Evolutionary conservation across 2,329 filamentous ascomycete species (phyloP), one percentile per base, ranked within the genome.

Genomic region (Colletotrichum limetticola): DNA sequence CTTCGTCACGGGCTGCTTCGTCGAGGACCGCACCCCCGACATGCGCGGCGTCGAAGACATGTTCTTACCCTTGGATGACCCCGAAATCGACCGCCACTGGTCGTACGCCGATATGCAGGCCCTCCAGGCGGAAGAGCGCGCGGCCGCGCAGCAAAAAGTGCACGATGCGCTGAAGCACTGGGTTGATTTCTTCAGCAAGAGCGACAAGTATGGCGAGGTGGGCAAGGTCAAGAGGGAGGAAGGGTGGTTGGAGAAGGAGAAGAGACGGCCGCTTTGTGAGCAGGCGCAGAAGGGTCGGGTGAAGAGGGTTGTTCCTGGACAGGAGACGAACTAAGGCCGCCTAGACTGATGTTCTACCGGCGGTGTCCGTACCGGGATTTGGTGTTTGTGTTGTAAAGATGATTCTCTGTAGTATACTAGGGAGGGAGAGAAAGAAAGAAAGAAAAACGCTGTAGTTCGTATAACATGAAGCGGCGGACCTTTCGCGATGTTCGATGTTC

Each of bases 1-100:
- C 24, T 99, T 95, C 82, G 91, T 99, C 11, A 98, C 97, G 2
- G 95, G 94, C 22, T 99, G 97, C 83, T 99, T 99, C 85, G 86
- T 90, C 52, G 92, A 95, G 75, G 97, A 99, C 86, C 86, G 92
- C 37, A 97, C 92, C 2, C 88, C 93, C 4, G 97, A 99, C 84
- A 85, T 98, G 81, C 90, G 94, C 74, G 97, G 97, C 58, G 92
- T 94, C 5, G 97, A 98, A 84, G 89, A 92, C 75, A 97, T 97
- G 90, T 98, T 91, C 83, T 80, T 96, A 9, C 91, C 91, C 1
- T 77, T 90, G 42, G 90, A 92, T 80, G 87, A 92, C 78, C 85
- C 88, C 1, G 85, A 86, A 68, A 88, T 93, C 30, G 93, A 95
- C 81, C 78, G 79, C 46, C 82, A 88, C 78, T 92, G 86, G 83